Conservation (phyloP, 1,284 basidiomycete species). For the Xanthoconium separans region DNA sequence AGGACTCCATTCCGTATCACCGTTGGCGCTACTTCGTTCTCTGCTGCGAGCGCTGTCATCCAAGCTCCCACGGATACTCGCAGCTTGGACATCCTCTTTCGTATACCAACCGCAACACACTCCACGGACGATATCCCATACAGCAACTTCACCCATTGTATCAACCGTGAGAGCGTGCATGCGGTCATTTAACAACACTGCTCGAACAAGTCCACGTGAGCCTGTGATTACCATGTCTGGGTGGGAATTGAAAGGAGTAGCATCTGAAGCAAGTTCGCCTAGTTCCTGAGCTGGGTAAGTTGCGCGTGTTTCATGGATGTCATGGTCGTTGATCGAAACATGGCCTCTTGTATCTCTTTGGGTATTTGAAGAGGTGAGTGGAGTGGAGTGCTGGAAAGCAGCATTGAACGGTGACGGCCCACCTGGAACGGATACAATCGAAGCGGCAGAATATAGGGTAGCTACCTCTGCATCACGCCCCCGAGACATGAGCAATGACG, state of each 20-base stretch:
- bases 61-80: slow-evolving; percentile 40
- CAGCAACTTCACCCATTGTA: slow-evolving; percentile 79
- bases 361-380: slow-evolving; percentile 38
- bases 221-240: slow-evolving; percentile 80
- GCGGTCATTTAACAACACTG: slow-evolving; percentile 84
- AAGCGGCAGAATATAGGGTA: slow-evolving; percentile 81
- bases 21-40: slow-evolving; percentile 29
- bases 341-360: slow-evolving; percentile 18
- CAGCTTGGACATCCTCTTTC: slow-evolving; percentile 63
- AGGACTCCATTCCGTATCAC: slow-evolving; percentile 56
- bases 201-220: slow-evolving; percentile 81
- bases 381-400: slow-evolving; percentile 36
- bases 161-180: slow-evolving; percentile 92
- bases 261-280: slow-evolving; percentile 75
- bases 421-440: slow-evolving; percentile 68
- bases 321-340: slow-evolving; percentile 25
- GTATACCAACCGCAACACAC: slow-evolving; percentile 74
- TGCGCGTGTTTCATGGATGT: slow-evolving; percentile 41
- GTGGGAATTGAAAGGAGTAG: slow-evolving; percentile 56
- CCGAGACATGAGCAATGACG: slow-evolving; percentile 32
- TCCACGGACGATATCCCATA: slow-evolving; percentile 90
- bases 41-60: slow-evolving; percentile 33
- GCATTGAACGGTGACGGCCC: slow-evolving; percentile 37
- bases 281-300: slow-evolving; percentile 66
- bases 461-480: slow-evolving; percentile 72